Evolutionary conservation across 2,329 filamentous ascomycete genomes (phyloP).

Genomic region (Phaeosphaeriaceae sp.): DNA sequence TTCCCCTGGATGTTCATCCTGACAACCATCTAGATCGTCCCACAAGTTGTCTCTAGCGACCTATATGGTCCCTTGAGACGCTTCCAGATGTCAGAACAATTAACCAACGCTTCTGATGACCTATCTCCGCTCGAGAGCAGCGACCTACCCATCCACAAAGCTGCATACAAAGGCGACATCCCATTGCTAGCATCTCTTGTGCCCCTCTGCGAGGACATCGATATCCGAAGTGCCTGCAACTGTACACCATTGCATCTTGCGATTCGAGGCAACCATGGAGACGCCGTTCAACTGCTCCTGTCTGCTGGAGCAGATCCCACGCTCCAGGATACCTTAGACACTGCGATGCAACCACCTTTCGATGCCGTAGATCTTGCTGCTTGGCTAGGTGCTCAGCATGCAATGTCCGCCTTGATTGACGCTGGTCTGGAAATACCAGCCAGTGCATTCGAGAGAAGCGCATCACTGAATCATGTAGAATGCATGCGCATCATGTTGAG

Average conservation of each 20-base stretch:
- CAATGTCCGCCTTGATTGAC: conserved; percentile 3
- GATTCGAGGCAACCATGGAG: conserved; percentile 6
- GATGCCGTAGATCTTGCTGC: conserved; percentile 7
- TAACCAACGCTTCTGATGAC: too few species aligned
- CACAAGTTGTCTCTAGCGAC: too few species aligned
- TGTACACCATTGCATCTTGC: conserved; percentile 9
- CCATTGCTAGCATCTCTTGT: conserved; percentile 1
- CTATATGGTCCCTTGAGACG: too few species aligned
- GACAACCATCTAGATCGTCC: too few species aligned
- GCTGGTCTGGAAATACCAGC: background rate
- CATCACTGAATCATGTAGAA: conserved; percentile 5
- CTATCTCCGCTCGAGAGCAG: conserved; percentile 3
- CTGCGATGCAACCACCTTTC: background rate
- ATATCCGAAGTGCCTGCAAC: background rate
- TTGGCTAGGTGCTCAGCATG: conserved; percentile 5
- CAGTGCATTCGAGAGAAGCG: background rate
- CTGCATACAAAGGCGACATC: conserved; percentile 11
- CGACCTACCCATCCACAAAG: conserved; percentile 8
- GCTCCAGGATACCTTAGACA: conserved; percentile 1
- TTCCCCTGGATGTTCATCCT: too few species aligned
- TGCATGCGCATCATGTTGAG: conserved; percentile 3
- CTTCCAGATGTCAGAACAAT: too few species aligned
- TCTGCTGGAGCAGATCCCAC: conserved; percentile 6
- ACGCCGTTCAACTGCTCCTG: conserved; percentile 3
- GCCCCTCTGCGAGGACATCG: background rate